A percentile compares a stretch with the other conserved stretches of the same genome.
phyloP scores from a whole-genome alignment of 2,329 filamentous ascomycete species.

The Diplodia corticola region DNA sequence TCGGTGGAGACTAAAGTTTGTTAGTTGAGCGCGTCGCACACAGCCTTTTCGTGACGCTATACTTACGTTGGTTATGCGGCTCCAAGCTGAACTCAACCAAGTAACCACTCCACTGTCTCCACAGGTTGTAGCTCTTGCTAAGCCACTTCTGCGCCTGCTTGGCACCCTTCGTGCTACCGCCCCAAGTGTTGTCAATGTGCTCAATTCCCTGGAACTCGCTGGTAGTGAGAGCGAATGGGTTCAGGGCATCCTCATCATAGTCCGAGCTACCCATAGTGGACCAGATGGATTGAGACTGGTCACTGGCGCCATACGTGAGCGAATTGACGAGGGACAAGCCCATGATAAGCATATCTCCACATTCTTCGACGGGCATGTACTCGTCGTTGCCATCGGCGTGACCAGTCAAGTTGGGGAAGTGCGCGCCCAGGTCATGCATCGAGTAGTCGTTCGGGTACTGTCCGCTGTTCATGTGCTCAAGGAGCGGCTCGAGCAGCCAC shows the following conservation, averaged over 20 bases:
- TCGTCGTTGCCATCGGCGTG: slow-evolving; percentile 71
- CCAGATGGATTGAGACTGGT: slow-evolving; percentile 60
- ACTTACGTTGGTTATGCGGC: slow-evolving; percentile 67
- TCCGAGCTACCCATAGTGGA: slow-evolving; percentile 45
- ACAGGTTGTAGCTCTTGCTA: slow-evolving; percentile 66
- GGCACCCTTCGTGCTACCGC: slow-evolving; percentile 54
- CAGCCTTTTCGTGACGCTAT: not conserved
- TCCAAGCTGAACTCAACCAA: slow-evolving; percentile 73
- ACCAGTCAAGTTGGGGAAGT: slow-evolving; percentile 76
- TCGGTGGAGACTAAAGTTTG: slow-evolving; percentile 67
- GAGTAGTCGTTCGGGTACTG: slow-evolving; percentile 82
- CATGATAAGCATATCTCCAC: slow-evolving; percentile 82
- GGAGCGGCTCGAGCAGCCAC: slow-evolving; percentile 74
- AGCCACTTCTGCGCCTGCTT: slow-evolving; percentile 66
- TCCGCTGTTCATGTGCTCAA: slow-evolving; percentile 79
- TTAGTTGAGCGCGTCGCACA: not conserved
- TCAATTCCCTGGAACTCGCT: slow-evolving; percentile 53
- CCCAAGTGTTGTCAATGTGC: slow-evolving; percentile 64
- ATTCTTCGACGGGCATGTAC: slow-evolving; percentile 76
- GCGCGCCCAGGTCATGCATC: slow-evolving; percentile 73
- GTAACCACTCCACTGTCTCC: slow-evolving; percentile 78
- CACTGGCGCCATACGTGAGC: slow-evolving; percentile 61
- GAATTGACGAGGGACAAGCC: slow-evolving; percentile 75
- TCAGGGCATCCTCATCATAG: slow-evolving; percentile 32
- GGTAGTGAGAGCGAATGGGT: slow-evolving; percentile 52